Evolutionary conservation across 2,329 filamentous ascomycete genomes (phyloP).

Genomic region (Botrytis medusae): DNA sequence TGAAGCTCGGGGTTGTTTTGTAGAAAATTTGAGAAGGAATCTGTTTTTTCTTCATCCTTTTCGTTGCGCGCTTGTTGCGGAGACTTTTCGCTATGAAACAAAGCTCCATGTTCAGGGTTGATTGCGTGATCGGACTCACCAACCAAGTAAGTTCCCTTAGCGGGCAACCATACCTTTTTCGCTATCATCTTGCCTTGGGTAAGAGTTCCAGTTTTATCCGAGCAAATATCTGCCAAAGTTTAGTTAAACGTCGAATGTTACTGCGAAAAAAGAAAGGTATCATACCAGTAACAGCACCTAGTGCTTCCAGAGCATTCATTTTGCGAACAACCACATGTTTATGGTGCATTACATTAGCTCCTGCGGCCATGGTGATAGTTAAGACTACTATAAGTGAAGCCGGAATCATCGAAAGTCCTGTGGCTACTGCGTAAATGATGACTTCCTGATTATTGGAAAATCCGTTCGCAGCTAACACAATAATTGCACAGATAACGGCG

Average conservation of each 20-base stretch:
- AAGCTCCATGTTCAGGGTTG: constrained; percentile 49
- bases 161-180: constrained; percentile 55
- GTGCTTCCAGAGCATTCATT: constrained; percentile 54
- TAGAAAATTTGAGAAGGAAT: constrained; percentile 39
- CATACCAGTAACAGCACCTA: constrained; percentile 57
- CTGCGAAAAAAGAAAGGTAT: constrained; percentile 30
- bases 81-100: constrained; percentile 41
- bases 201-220: constrained; percentile 73
- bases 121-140: constrained; percentile 51
- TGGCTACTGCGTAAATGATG: constrained; percentile 63
- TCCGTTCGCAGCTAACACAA: constrained; percentile 61
- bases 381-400: constrained; percentile 63
- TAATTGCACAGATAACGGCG: constrained; percentile 63
- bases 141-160: constrained; percentile 52
- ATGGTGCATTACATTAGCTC: constrained; percentile 57
- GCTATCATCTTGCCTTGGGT: constrained; percentile 53
- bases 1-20: constrained; percentile 50
- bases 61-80: constrained; percentile 31
- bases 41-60: background rate
- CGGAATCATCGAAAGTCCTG: constrained; percentile 60
- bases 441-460: constrained; percentile 54
- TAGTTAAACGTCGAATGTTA: constrained; percentile 43
- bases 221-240: constrained; percentile 54
- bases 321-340: constrained; percentile 58
- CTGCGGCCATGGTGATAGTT: constrained; percentile 66